Evolutionary conservation across 1,284 basidiomycete species (phyloP), one percentile per base, ranked within the genome.

Genomic region (Earliella scabrosa): DNA sequence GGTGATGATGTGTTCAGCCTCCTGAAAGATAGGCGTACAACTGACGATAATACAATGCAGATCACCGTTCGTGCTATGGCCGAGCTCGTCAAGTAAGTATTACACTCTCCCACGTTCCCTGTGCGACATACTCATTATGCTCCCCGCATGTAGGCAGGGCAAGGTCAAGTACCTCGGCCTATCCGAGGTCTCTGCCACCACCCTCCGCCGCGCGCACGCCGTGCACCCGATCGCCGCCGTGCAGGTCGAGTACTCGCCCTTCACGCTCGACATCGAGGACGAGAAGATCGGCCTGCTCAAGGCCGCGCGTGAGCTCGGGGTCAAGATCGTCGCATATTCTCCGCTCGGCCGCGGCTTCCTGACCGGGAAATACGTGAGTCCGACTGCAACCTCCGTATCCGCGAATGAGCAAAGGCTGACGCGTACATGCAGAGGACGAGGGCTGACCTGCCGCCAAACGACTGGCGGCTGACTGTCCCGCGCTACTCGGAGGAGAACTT

Each of bases 371-470:
- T 76, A 79, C 62, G 78, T 78, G 40, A 45, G 77, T 68, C 16
- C 18, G 8, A n/a, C n/a, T n/a, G n/a, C n/a, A n/a, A n/a, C n/a
- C n/a, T n/a, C n/a, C n/a, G n/a, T n/a, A n/a, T n/a, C n/a, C n/a
- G n/a, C n/a, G n/a, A n/a, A n/a, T n/a, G n/a, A 41, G 16, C 2
- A 9, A 2, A 9, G 13, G 40, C 23, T 20, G 4, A 34, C 20
- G 5, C 23, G 16, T 0, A 59, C 78, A 6, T 9, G 34, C 49
- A 80, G 77, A 77, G 75, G 69, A 77, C 75, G 9, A 71, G 72
- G 4, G 77, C 78, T 23, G 85, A 87, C 64, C 77, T 88, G 46
- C 76, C 76, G 8, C 73, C 75, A 35, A 78, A 71, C 39, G 86
- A 87, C 64, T 72, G 76, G 51, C 72, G 80, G 27, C 63, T 64